Evolutionary conservation across 192 early-diverging fungal genomes (phyloP), one percentile per base, ranked within the genome.

Genomic region (Entomortierella chlamydospora): DNA sequence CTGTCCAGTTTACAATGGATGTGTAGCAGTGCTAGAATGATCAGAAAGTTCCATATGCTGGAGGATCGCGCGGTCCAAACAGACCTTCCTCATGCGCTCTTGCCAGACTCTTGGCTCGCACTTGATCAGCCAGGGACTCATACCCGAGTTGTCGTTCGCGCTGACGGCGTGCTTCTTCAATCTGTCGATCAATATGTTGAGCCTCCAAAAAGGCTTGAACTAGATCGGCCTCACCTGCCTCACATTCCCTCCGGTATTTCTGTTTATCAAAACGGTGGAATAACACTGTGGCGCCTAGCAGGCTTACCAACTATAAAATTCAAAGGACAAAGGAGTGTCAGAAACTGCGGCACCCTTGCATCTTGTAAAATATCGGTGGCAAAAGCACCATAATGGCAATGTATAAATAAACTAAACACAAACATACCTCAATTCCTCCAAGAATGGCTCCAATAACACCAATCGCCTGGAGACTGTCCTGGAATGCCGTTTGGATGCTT

Each of bases 351-450:
- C n/a, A n/a, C 4, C 0, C 20, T 66, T 11, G 23, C 12, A 20
- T 11, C n/a, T n/a, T n/a, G 4, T 20, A 47, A 11, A 47, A 47
- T 47, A 47, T 20, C 15, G 20, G 20, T 47, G 20, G 20, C 20
- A 5, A 47, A 20, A 47, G 20, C 20, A 47, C 4, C 15, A 15
- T 20, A 47, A 12, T 66, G 8, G 12, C 23, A 29, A 28, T 47
- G 29, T 10, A 22, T 12, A 47, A 17, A 52, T 51, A 60, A 30
- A 23, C 39, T 54, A 41, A 5, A 0, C 25, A 28, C 9, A 30
- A 9, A 47, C n/a, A n/a, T 69, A 74, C 81, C 72, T 82, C 81
- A 18, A 82, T 70, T 22, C 72, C 72, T n/a, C 81, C 81, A 43
- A 82, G 67, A 33, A 82, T 69, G 15, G 81, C 81, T 0, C 81